Evolutionary conservation across 331 rosid genomes (phyloP), one percentile per base, ranked within the genome.

Genomic region (Spiraea crenata): DNA sequence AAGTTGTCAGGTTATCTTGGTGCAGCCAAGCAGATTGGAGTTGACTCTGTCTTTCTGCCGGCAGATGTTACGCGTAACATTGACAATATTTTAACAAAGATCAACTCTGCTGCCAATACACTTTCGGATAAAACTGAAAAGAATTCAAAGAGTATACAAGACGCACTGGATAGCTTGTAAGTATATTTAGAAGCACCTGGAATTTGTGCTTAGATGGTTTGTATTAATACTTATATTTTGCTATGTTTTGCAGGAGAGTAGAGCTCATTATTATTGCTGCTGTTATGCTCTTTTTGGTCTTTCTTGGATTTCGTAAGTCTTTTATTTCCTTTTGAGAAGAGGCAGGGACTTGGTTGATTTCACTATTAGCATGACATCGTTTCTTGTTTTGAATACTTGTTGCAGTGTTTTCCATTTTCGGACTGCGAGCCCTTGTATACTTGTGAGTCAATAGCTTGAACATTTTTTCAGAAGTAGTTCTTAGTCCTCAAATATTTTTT

Each of bases 291-390:
- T 5, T 72, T 37, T 69, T 90, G 80, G 64, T 85, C 37, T 65
- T 81, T 64, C 48, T 84, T 67, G 96, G 92, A 72, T 88, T 90
- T 52, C 9, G 96, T 86, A 84, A 84, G 92, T 76, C 54, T 61
- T 41, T 44, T 9, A 1, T 19, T 3, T 13, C 54, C 48, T 52
- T 75, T 63, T 25, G 16, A 62, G 25, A 49, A 10, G 67, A 42
- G 56, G 55, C 14, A 31, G 55, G 7, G 60, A 72, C 31, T 39
- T 52, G 51, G 8, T 54, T 37, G 19, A 19, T 60, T 59, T 12
- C 11, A 65, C 61, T 38, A 56, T 1, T 14, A 42, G 15, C 46
- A 42, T 40, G 37, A 48, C 57, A 40, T 50, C 56, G 31, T n/a
- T 25, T 39, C 5, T 57, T 46, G 8, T 20, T 69, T 25, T 66